phyloP scores from a whole-genome alignment of 306 rosid species.

The Sicyos baderoa region DNA sequence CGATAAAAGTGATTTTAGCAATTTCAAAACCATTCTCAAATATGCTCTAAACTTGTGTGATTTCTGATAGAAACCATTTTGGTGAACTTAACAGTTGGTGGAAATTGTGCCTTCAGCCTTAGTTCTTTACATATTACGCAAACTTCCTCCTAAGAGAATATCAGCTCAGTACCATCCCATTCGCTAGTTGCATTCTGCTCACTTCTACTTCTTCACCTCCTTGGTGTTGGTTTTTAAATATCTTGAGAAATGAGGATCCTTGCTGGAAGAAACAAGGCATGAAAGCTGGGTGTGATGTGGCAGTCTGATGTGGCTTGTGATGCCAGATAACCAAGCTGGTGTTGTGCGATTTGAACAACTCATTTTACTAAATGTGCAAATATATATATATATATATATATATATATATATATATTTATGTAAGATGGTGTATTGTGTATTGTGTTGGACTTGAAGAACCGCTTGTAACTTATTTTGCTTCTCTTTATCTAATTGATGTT shows the following conservation, averaged over 20 bases:
- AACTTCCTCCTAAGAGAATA: conserved; percentile 87
- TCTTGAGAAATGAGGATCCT: conserved; percentile 14
- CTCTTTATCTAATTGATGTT: no score
- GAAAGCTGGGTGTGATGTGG: not conserved
- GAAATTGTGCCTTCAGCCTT: conserved; percentile 91
- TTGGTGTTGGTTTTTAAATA: conserved; percentile 4
- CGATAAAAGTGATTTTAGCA: not conserved
- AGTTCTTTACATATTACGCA: conserved; percentile 81
- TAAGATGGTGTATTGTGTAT: no score
- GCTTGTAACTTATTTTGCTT: no score
- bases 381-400: no score
- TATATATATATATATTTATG: no score
- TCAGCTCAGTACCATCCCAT: conserved; percentile 86
- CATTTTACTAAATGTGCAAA: not conserved
- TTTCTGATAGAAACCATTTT: conserved; percentile 19
- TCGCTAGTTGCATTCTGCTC: conserved; percentile 26
- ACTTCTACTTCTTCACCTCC: not conserved
- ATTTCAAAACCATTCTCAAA: not conserved
- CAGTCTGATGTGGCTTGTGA: not conserved
- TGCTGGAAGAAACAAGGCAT: not conserved
- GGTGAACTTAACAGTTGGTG: conserved; percentile 50
- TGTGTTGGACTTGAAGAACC: no score
- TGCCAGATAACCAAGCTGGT: not conserved
- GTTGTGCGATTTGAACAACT: conserved; percentile 12
- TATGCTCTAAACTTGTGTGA: not conserved